Evolutionary conservation across 116 monocot species (phyloP), one percentile per base, ranked within the genome.

Genomic region (Zostera marina): DNA sequence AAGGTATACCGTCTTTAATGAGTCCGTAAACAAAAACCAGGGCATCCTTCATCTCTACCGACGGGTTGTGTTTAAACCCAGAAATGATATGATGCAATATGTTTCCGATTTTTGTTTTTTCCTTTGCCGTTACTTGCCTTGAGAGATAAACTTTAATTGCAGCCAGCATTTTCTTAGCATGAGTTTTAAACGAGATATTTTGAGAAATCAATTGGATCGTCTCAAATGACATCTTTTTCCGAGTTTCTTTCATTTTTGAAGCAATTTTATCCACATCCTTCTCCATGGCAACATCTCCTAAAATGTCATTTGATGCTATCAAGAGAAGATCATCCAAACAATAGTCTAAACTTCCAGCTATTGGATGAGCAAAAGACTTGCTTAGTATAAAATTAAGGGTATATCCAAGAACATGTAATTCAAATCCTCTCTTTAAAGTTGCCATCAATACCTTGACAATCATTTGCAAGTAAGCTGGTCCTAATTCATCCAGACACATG

Each of bases 251-350:
- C 89, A 96, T 96, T 83, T 85, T 96, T 26, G 76, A 78, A 44
- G 96, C 82, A 80, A 89, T 77, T 64, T 96, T 96, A 20, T 70
- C 85, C 53, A 89, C 85, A 60, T 96, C 96, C 75, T 92, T 92
- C 73, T 96, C 73, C 63, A 80, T 80, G 13, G 80, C 77, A 70
- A 85, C 89, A 59, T 78, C 80, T 63, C 96, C 96, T 70, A 96
- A 76, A 61, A 89, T 82, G 62, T 96, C 89, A 72, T 75, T 82
- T 47, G 80, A 80, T 58, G 55, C 74, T 41, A 96, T 62, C 40
- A 53, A 75, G 10, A 96, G 43, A 61, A 96, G 71, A 48, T 96
- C 85, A 21, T 83, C 89, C 70, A 89, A 72, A 80, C 96, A 89
- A 44, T 82, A 85, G 67, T 96, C 85, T 59, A 96, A 64, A 44